phyloP scores from a whole-genome alignment of 305 asterid genomes.

The Solanum hybrid region DNA sequence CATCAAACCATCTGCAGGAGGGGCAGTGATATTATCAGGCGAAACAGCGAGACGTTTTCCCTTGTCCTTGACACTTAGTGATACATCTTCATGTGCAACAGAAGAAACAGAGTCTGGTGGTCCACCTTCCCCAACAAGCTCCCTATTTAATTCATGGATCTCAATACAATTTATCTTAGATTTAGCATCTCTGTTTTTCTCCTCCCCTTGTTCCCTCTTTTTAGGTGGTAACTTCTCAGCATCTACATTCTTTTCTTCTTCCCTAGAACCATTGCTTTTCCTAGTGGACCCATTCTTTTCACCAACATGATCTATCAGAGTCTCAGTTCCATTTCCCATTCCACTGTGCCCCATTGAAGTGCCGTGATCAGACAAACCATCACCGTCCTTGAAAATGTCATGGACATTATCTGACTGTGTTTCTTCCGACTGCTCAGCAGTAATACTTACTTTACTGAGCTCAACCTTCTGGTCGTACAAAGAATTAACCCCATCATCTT shows the following conservation, averaged over 20 bases:
- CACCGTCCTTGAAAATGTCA: slow-evolving; percentile 19
- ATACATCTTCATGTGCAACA: slow-evolving; percentile 22
- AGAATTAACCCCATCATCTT: slow-evolving; percentile 16
- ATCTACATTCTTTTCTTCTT: slow-evolving; percentile 26
- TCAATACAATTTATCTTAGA: slow-evolving; percentile 26
- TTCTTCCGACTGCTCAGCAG: slow-evolving; percentile 31
- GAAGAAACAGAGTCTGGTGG: slow-evolving; percentile 16
- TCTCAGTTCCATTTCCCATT: slow-evolving; percentile 25
- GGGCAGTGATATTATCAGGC: slow-evolving; percentile 21
- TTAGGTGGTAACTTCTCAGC: slow-evolving; percentile 30
- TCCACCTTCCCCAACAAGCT: slow-evolving; percentile 28
- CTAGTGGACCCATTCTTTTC: slow-evolving; percentile 14
- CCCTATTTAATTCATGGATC: slow-evolving; percentile 18
- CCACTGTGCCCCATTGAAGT: slow-evolving; percentile 17
- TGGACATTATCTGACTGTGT: slow-evolving; percentile 25
- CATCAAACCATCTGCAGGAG: slow-evolving; percentile 29
- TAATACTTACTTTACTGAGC: slow-evolving; percentile 12
- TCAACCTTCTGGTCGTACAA: slow-evolving; percentile 24
- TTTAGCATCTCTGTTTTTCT: slow-evolving; percentile 21
- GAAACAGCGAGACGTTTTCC: slow-evolving; percentile 50
- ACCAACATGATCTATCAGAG: slow-evolving; percentile 22
- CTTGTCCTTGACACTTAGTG: slow-evolving; percentile 46
- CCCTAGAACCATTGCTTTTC: slow-evolving; percentile 30
- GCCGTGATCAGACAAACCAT: slow-evolving; percentile 30
- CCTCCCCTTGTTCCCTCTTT: slow-evolving; percentile 36